Conservation (phyloP, 2,329 filamentous ascomycete species). For the Hirsutella minnesotensis region DNA sequence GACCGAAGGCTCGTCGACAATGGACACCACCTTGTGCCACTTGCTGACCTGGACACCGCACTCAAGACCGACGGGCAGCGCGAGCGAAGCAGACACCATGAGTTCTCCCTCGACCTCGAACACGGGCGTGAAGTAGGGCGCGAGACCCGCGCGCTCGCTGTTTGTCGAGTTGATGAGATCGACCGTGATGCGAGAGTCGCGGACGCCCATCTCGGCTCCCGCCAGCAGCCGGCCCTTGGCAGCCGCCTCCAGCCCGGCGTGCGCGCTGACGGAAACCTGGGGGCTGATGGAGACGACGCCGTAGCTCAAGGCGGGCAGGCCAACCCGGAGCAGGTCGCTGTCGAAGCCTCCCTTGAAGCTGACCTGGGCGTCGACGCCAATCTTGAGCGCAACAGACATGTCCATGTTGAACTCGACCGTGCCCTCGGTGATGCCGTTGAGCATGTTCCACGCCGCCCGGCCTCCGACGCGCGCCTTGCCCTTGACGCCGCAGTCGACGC, state of each 20-base stretch:
- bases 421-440: constrained; percentile 14
- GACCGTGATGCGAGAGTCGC: constrained; percentile 11
- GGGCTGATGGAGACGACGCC: constrained; percentile 15
- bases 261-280: constrained; percentile 11
- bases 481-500: constrained; percentile 17
- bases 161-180: constrained; percentile 11
- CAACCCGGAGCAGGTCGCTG: constrained; percentile 11
- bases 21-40: constrained; percentile 10
- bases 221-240: constrained; percentile 15
- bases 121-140: constrained; percentile 16
- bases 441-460: constrained; percentile 12
- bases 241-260: constrained; percentile 10
- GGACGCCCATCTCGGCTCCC: constrained; percentile 17
- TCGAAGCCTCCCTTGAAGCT: constrained; percentile 9
- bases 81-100: constrained; percentile 13
- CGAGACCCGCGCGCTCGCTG: constrained; percentile 11
- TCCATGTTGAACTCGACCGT: constrained; percentile 12
- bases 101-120: constrained; percentile 16
- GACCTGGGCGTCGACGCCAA: constrained; percentile 18
- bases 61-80: constrained; percentile 16
- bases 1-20: constrained; percentile 17
- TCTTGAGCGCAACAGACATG: constrained; percentile 13
- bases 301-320: constrained; percentile 13
- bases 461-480: constrained; percentile 15
- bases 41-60: constrained; percentile 11